Evolutionary conservation across 1,139 yeast genomes (phyloP), one percentile per base, ranked within the genome.

Genomic region (Debaryomyces udenii): DNA sequence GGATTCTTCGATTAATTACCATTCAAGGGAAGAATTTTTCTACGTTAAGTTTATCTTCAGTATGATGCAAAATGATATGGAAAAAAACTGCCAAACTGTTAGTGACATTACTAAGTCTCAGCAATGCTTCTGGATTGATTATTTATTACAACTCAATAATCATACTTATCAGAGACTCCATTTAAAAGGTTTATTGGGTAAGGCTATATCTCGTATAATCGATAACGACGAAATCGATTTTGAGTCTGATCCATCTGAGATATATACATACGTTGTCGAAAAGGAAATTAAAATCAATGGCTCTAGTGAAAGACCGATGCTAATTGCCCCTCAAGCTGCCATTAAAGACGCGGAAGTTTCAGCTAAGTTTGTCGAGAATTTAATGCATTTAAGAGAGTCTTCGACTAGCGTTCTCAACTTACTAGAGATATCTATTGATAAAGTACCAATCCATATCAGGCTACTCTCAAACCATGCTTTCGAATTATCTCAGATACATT

Each of bases 211-310:
- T 24, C 70, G 62, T 38, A 69, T 80, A n/a, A 64, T 78, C 6
- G 83, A 80, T 13, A 68, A 78, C 43, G 83, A 80, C 18, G 81
- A 78, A 32, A 55, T 79, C 9, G 81, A 80, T 45, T 79, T 89
- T 52, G 97, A 91, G 56, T 82, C 93, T 44, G 88, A 91, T 56
- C 98, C 99, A 2, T 61, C 78, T 6, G 64, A 69, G n/a, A 81
- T 86, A 27, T 82, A 83, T 57, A 64, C 69, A 20, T 57, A 60
- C 2, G 49, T 81, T 15, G 65, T 77, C 11, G 72, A 72, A 18
- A 68, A 63, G 37, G 86, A 81, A 41, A 72, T 76, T 48, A 64
- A 69, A 41, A 53, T 78, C 48, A 61, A 70, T 48, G 73, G 78
- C 53, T 47, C 55, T 20, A 70, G 74, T 33, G 44, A 64, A 51